Percentiles rank a stretch among this genome's conserved stretches.
phyloP scores from a whole-genome alignment of 108 stramenopile genomes.

The Cyclotella cryptica region DNA sequence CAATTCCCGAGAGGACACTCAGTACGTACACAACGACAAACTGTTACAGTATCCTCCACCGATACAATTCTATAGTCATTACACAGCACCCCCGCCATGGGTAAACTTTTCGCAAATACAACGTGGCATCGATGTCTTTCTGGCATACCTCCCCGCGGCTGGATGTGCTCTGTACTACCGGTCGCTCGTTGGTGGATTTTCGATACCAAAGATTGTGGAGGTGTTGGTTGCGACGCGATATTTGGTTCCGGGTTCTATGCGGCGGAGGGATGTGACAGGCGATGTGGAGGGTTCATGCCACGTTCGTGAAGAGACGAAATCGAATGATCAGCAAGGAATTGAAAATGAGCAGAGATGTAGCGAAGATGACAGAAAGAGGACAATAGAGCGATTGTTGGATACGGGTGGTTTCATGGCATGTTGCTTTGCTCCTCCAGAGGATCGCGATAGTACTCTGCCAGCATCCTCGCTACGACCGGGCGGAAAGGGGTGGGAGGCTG shows the following conservation, averaged over 20 bases:
- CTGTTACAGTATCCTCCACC: neutral
- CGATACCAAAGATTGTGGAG: slow-evolving; percentile 76
- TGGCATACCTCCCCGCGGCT: slow-evolving; percentile 69
- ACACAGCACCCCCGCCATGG: slow-evolving; percentile 67
- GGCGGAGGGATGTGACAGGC: neutral
- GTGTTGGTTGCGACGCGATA: slow-evolving; percentile 74
- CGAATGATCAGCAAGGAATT: neutral
- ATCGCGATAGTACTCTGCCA: neutral
- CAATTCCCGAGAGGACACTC: neutral
- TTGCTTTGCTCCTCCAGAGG: slow-evolving; percentile 41
- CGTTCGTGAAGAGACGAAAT: too few relatives aligned
- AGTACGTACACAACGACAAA: neutral
- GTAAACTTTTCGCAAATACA: slow-evolving; percentile 74
- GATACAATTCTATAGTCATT: slow-evolving; percentile 42
- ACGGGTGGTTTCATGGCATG: slow-evolving; percentile 66
- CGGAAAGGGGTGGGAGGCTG: slow-evolving; percentile 74
- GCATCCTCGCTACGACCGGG: slow-evolving; percentile 59
- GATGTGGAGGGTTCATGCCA: too few relatives aligned
- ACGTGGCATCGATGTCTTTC: slow-evolving; percentile 79
- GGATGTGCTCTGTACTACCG: slow-evolving; percentile 73
- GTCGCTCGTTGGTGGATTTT: slow-evolving; percentile 77
- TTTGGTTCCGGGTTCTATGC: slow-evolving; percentile 61
- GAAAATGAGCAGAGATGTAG: neutral
- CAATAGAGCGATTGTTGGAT: slow-evolving; percentile 68
- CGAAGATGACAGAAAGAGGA: slow-evolving; percentile 38